Percentiles rank a stretch among this genome's conserved stretches.
Conservation (phyloP, 305 asterid genomes). For the Rubia tinctorum region DNA sequence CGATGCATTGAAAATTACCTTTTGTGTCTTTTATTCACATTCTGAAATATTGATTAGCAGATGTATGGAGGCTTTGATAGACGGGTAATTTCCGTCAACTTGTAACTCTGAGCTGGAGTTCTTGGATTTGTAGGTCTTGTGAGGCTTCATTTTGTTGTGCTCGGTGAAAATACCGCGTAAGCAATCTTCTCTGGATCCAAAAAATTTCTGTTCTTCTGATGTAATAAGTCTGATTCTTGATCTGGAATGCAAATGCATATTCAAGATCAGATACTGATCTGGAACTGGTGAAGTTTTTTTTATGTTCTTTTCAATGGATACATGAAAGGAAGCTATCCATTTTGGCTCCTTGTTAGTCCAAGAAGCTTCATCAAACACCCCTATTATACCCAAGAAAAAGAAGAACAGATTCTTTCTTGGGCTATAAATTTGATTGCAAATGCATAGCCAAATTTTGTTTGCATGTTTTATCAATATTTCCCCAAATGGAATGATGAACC, state of each 20-base stretch:
- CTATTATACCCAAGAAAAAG: not conserved
- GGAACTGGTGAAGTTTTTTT: not conserved
- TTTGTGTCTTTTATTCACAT: not conserved
- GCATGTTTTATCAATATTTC: not conserved
- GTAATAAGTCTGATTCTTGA: not conserved
- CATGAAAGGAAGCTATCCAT: conserved; percentile 5
- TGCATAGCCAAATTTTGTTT: not conserved
- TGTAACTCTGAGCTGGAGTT: not conserved
- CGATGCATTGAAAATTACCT: not conserved
- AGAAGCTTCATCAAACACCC: conserved; percentile 9
- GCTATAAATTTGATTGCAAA: not conserved
- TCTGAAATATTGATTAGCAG: not conserved
- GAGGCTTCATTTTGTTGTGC: not conserved
- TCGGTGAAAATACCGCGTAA: not conserved
- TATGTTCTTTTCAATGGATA: not conserved
- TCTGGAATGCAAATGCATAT: not conserved
- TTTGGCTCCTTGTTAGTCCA: not conserved
- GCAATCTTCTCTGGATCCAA: not conserved
- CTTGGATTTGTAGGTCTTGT: not conserved
- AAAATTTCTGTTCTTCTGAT: not conserved
- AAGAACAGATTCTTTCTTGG: not conserved
- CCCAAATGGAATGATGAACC: not conserved
- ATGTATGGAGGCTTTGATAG: not conserved
- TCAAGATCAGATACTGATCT: conserved; percentile 6
- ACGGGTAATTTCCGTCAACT: not conserved